Percentiles rank a stretch among this genome's conserved stretches.
These are phyloP conservation scores for Bryoglossum gracile DNA, from an alignment of 495 filamentous ascomycete genomes.

Conservation along the genomic window DNA sequence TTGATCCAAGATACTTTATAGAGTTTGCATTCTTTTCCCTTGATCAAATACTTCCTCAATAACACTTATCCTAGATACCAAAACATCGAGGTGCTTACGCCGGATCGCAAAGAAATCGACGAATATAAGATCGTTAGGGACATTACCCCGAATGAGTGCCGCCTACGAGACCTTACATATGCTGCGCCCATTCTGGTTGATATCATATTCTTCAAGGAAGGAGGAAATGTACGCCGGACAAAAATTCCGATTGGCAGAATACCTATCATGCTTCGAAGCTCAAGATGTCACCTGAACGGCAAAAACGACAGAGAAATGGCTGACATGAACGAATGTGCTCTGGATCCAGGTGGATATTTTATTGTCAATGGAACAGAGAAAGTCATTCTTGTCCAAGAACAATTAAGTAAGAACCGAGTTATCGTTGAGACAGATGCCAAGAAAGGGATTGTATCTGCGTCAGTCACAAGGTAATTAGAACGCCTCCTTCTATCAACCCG, in stretches of 20 bases:
- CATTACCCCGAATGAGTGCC: constrained; percentile 88
- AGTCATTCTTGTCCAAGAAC: constrained; percentile 96
- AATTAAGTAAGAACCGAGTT: constrained; percentile 96
- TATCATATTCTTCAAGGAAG: constrained; percentile 74
- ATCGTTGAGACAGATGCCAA: constrained; percentile 90
- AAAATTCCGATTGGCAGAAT: constrained; percentile 79
- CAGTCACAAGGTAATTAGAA: constrained; percentile 63
- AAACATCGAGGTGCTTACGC: constrained; percentile 75
- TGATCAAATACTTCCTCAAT: neutral
- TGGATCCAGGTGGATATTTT: constrained; percentile 97
- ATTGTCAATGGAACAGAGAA: constrained; percentile 83
- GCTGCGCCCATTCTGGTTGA: constrained; percentile 87
- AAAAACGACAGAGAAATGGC: constrained; percentile 81
- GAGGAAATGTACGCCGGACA: constrained; percentile 56
- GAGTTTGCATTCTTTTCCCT: constrained; percentile 37
- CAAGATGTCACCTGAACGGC: constrained; percentile 76
- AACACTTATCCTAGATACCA: constrained; percentile 47
- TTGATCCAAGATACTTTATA: constrained; percentile 78
- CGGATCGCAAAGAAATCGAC: constrained; percentile 67
- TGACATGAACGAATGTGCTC: constrained; percentile 80
- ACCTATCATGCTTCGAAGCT: constrained; percentile 94
- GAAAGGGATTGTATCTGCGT: constrained; percentile 88
- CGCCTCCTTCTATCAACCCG: constrained; percentile 4
- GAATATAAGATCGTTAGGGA: constrained; percentile 51
- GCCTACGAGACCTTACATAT: constrained; percentile 91